phyloP scores from a whole-genome alignment of 177 flowering plant genomes.

The Vitis hybrid region DNA sequence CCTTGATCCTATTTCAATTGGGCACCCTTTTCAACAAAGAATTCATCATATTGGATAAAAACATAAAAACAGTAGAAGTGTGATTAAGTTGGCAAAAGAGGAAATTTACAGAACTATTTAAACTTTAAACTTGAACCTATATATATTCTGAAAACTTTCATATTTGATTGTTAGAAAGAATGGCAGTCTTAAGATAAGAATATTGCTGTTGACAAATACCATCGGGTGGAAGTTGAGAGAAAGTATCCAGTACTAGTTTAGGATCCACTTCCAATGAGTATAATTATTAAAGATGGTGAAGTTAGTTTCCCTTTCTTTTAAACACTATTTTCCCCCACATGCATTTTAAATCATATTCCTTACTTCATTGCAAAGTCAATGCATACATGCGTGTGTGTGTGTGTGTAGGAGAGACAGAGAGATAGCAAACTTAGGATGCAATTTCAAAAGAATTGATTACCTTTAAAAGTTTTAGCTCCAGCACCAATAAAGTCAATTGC shows the following conservation, averaged over 20 bases:
- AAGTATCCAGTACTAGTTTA: background rate
- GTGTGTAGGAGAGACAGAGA: background rate
- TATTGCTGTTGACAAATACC: no score
- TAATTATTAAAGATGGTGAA: background rate
- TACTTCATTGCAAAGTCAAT: background rate
- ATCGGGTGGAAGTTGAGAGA: background rate
- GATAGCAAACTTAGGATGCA: background rate
- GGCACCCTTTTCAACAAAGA: no score
- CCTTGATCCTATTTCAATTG: no score
- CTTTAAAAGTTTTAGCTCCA: constrained; percentile 87
- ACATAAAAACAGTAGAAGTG: no score
- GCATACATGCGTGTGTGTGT: background rate
- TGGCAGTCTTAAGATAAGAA: no score
- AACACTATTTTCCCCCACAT: background rate
- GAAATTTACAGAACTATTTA: no score
- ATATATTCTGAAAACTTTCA: no score
- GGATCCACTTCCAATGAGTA: background rate
- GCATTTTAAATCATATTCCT: background rate
- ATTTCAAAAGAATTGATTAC: constrained; percentile 33
- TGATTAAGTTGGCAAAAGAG: no score
- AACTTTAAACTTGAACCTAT: no score
- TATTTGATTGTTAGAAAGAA: no score
- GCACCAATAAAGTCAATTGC: constrained; percentile 89
- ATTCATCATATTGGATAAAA: no score
- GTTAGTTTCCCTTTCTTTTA: background rate